Evolutionary conservation across 2,329 filamentous ascomycete species (phyloP).

Genomic region (Fusarium sp.): DNA sequence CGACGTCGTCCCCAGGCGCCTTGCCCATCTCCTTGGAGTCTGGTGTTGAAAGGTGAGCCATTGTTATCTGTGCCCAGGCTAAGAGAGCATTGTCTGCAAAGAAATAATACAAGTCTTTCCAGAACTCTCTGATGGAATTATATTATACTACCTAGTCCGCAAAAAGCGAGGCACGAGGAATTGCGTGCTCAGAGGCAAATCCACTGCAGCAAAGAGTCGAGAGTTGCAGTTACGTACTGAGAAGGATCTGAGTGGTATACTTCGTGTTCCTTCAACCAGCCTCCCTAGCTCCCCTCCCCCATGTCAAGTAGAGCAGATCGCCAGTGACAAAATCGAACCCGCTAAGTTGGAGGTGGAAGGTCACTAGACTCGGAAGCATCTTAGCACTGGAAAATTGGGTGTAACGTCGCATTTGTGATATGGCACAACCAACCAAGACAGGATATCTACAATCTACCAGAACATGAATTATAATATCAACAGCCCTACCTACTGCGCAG

Average conservation of each 20-base stretch:
- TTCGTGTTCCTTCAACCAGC: background rate
- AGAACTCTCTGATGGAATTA: background rate
- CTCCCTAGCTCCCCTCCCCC: background rate
- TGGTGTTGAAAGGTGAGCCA: constrained; percentile 20
- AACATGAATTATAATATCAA: background rate
- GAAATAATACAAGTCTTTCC: too few species aligned
- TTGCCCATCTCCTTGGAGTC: constrained; percentile 36
- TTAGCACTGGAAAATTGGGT: constrained; percentile 11
- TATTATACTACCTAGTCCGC: constrained; percentile 3
- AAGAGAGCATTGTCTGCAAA: background rate
- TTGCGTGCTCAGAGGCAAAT: constrained; percentile 48
- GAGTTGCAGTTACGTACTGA: constrained; percentile 34
- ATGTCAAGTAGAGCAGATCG: constrained; percentile 25
- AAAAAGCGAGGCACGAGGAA: constrained; percentile 41
- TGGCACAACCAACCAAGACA: background rate
- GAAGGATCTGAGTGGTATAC: constrained; percentile 17
- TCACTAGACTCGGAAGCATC: constrained; percentile 14
- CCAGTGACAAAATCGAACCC: constrained; percentile 15
- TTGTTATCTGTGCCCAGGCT: background rate
- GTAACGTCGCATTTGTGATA: constrained; percentile 22
- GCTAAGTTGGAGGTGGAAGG: constrained; percentile 25
- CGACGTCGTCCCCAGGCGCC: constrained; percentile 38
- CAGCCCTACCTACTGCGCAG: too few species aligned
- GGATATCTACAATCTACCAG: background rate
- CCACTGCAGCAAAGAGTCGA: constrained; percentile 24